These are phyloP conservation scores for Aspergillus ostianus DNA, from an alignment of 495 filamentous ascomycete species.

Conservation along the genomic window DNA sequence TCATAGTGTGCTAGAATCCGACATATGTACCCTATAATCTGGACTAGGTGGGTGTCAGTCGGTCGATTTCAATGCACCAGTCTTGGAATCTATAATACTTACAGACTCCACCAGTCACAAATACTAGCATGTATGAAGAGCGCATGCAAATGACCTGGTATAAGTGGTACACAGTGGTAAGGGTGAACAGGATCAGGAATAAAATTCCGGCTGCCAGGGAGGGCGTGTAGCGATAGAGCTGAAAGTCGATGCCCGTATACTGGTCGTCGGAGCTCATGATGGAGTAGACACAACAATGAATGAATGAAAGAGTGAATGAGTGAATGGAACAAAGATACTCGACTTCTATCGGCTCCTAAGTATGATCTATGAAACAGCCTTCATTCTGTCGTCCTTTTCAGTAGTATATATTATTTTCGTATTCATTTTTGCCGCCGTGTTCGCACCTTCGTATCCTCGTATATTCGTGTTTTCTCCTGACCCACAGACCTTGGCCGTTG, in stretches of 20 bases:
- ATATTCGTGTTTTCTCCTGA: background rate
- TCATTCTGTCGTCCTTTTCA: background rate
- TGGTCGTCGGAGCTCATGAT: background rate
- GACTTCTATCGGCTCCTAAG: too few species aligned
- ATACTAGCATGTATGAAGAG: slow-evolving; percentile 61
- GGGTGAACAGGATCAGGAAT: slow-evolving; percentile 52
- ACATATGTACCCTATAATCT: slow-evolving; percentile 58
- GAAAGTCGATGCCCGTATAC: slow-evolving; percentile 5
- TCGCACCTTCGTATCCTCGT: background rate
- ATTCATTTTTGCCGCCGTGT: background rate
- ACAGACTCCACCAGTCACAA: slow-evolving; percentile 59
- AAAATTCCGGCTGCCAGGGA: slow-evolving; percentile 48
- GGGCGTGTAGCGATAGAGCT: slow-evolving; percentile 39
- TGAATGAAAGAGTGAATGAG: background rate
- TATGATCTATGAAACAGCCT: background rate
- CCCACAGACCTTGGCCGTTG: background rate
- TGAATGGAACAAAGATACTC: background rate
- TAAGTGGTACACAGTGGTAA: slow-evolving; percentile 41
- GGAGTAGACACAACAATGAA: background rate
- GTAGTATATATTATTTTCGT: background rate
- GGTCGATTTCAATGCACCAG: background rate
- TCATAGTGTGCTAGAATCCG: slow-evolving; percentile 39
- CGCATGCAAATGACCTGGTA: slow-evolving; percentile 45
- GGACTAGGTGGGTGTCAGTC: slow-evolving; percentile 37
- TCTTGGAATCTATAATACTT: slow-evolving; percentile 18